Percentiles rank a stretch among this genome's conserved stretches.
Evolutionary conservation across 2,329 filamentous ascomycete species (phyloP).

Genomic region (Hypoxylon sp.): DNA sequence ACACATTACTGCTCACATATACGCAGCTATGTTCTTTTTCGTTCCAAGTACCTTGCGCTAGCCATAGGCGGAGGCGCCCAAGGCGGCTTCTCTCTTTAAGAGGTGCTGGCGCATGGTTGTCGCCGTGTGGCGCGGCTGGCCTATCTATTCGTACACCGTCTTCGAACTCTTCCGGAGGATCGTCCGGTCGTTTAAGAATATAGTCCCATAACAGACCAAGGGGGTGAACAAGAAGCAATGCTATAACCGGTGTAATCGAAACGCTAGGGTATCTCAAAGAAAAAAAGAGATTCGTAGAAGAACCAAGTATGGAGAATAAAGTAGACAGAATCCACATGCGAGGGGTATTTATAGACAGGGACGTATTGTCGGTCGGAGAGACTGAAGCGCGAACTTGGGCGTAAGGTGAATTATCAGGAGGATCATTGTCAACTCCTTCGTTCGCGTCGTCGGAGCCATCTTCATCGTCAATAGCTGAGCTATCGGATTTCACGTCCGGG

Average conservation of each 20-base stretch:
- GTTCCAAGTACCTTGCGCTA: conserved; percentile 86
- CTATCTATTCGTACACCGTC: conserved; percentile 63
- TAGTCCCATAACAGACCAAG: conserved; percentile 86
- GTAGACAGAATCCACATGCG: conserved; percentile 90
- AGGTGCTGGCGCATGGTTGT: conserved; percentile 29
- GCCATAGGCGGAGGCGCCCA: conserved; percentile 75
- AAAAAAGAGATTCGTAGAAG: conserved; percentile 89
- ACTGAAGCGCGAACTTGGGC: conserved; percentile 86
- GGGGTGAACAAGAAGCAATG: conserved; percentile 86
- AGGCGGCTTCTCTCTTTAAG: conserved; percentile 52
- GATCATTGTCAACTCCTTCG: conserved; percentile 62
- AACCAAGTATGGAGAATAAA: conserved; percentile 84
- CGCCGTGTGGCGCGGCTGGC: conserved; percentile 14
- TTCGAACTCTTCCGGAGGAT: conserved; percentile 69
- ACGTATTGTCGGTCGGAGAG: conserved; percentile 79
- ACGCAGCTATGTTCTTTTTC: conserved; percentile 91
- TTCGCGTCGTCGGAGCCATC: conserved; percentile 57
- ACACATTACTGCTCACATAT: conserved; percentile 91
- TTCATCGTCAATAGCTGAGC: conserved; percentile 48
- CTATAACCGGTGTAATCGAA: conserved; percentile 90
- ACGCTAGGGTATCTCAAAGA: conserved; percentile 91
- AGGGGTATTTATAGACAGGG: conserved; percentile 87
- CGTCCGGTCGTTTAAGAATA: conserved; percentile 72
- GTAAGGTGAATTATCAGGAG: conserved; percentile 80
- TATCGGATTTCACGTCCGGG: conserved; percentile 59